Percentiles rank a stretch among this genome's conserved stretches.
Conservation (phyloP, 2,329 filamentous ascomycete species). For the Daldinia sp. region DNA sequence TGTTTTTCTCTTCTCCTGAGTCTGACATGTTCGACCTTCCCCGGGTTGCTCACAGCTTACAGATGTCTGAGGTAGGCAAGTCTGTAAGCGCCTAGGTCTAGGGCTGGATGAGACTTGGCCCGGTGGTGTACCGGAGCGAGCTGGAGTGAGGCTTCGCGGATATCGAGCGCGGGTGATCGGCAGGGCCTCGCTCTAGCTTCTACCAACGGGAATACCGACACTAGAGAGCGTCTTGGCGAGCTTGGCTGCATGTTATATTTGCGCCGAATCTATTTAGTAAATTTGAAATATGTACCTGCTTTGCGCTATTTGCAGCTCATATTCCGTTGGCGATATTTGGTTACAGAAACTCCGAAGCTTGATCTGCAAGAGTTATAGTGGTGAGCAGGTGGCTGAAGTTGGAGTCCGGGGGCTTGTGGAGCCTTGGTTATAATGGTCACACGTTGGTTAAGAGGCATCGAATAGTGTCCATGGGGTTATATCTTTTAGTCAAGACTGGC, state of each 20-base stretch:
- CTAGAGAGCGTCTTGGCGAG: constrained; percentile 26
- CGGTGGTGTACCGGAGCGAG: constrained; percentile 16
- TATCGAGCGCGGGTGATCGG: constrained; percentile 33
- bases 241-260: constrained; percentile 32
- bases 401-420: neutral
- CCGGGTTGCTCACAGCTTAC: neutral
- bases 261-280: constrained; percentile 23
- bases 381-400: neutral
- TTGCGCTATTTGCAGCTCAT: constrained; percentile 13
- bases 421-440: neutral
- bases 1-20: neutral
- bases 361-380: neutral
- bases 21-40: neutral
- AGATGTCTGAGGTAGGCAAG: constrained; percentile 1
- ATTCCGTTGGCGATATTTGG: constrained; percentile 5
- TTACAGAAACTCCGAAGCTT: constrained; percentile 27
- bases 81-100: constrained; percentile 20
- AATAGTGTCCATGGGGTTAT: neutral
- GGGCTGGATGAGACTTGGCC: constrained; percentile 19
- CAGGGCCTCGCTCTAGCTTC: constrained; percentile 25
- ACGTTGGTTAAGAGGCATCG: neutral
- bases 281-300: constrained; percentile 3
- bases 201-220: constrained; percentile 26
- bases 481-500: neutral
- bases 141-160: constrained; percentile 22